Percentiles rank a stretch among this genome's conserved stretches.
Evolutionary conservation across 176 grass and related monocot species (phyloP).

Genomic region (barley (Hordeum vulgare)): DNA sequence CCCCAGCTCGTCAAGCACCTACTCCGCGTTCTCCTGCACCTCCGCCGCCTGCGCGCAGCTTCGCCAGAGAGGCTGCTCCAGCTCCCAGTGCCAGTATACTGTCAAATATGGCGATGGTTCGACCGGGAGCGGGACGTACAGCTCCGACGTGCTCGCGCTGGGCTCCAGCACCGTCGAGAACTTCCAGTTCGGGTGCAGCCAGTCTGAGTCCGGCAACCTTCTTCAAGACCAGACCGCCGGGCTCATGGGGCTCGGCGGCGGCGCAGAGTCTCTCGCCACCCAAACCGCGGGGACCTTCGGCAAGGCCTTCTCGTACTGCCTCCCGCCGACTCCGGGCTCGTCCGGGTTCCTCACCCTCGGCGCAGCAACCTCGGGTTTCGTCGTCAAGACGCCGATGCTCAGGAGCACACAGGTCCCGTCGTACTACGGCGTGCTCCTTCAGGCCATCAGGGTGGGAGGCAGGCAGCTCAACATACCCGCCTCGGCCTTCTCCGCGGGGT

Average conservation of each 20-base stretch:
- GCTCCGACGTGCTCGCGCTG: background rate
- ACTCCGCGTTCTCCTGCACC: conserved; percentile 52
- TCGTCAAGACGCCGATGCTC: conserved; percentile 36
- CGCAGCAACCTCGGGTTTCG: background rate
- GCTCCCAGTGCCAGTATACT: background rate
- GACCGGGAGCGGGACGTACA: background rate
- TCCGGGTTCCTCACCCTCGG: conserved; percentile 60
- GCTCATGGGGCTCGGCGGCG: conserved; percentile 67
- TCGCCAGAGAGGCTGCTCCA: conserved; percentile 20
- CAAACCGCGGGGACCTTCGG: conserved; percentile 42
- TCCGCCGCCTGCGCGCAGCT: conserved; percentile 18
- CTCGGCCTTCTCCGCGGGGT: conserved; percentile 29
- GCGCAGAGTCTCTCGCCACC: conserved; percentile 40
- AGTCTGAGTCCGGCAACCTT: too few species aligned
- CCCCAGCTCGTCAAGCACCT: conserved; percentile 24
- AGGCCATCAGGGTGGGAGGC: conserved; percentile 40
- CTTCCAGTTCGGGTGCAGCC: background rate
- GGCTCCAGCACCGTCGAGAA: background rate
- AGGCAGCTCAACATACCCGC: conserved; percentile 8
- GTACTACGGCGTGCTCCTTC: conserved; percentile 46
- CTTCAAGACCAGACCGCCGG: conserved; percentile 2
- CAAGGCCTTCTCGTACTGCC: conserved; percentile 60
- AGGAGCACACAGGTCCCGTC: conserved; percentile 15
- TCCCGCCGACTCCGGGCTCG: conserved; percentile 36
- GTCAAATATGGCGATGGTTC: background rate